A percentile compares a stretch with the other conserved stretches of the same genome.
Conservation (phyloP, 1,284 basidiomycete genomes). For the Malassezia brasiliensis region DNA sequence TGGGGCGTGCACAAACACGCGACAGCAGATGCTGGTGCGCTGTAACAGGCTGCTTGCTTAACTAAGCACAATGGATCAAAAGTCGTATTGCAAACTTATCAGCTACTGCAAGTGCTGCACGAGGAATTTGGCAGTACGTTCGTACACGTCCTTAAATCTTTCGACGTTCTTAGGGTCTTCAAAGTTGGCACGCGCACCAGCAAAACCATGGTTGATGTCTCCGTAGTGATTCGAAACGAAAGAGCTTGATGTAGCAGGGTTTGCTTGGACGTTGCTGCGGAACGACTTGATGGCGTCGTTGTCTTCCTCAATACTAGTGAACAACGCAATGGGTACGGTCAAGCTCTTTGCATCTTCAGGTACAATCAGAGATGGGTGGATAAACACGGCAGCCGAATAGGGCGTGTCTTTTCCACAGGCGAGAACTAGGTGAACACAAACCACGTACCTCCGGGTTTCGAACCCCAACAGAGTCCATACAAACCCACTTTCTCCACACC, state of each 20-base stretch:
- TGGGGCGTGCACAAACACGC: neutral
- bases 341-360: slow-evolving; percentile 54
- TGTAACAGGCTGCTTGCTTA: neutral
- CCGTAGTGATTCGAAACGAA: slow-evolving; percentile 56
- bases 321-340: slow-evolving; percentile 56
- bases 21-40: neutral
- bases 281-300: slow-evolving; percentile 52
- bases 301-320: slow-evolving; percentile 58
- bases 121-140: slow-evolving; percentile 29
- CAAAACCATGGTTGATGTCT: slow-evolving; percentile 57
- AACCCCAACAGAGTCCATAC: slow-evolving; percentile 51
- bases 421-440: slow-evolving; percentile 7
- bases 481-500: slow-evolving; percentile 53
- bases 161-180: slow-evolving; percentile 58
- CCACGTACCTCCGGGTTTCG: slow-evolving; percentile 19
- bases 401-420: slow-evolving; percentile 25
- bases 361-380: slow-evolving; percentile 53
- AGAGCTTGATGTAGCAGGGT: slow-evolving; percentile 51
- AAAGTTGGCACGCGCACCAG: slow-evolving; percentile 61
- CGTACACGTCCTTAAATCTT: slow-evolving; percentile 61
- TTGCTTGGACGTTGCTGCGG: slow-evolving; percentile 48
- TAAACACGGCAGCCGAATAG: slow-evolving; percentile 22
- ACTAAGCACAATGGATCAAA: slow-evolving; percentile 4
- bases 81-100: neutral
- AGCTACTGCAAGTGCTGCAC: neutral